Evolutionary conservation across 768 basidiomycete species (phyloP), one percentile per base, ranked within the genome.

Genomic region (Coprinopsis strossmayeri): DNA sequence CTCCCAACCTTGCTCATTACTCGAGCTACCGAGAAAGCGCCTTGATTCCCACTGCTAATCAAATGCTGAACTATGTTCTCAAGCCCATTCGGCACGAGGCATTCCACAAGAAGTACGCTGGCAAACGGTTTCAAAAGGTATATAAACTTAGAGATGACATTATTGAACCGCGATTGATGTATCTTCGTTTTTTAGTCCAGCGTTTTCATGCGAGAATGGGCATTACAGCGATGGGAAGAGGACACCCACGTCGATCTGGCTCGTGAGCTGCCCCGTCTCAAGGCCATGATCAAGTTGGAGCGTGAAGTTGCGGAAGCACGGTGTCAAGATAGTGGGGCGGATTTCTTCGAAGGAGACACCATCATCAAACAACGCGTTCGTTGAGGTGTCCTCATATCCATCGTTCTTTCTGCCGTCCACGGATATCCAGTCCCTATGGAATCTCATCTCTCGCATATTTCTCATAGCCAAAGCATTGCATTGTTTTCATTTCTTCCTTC

Each of bases 101-200:
- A n/a, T 91, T 98, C 66, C 78, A 79, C 71, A 87, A 91, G 71
- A 98, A 99, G 66, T 99, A 95, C 59, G 85, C 91, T 0, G 81
- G 86, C 13, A 94, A 91, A 66, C 90, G 84, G 43, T 91, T 80
- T 68, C 74, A 85, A 69, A 95, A 94, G 79, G 91, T 92, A 32
- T 32, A 15, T 32, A 7, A 7, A 32, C 30, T 32, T 7, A 7
- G 7, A 7, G 30, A 15, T 15, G 9, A 32, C n/a, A n/a, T n/a
- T n/a, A 32, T 32, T 15, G 15, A 7, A 7, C 7, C 30, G 15
- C 30, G 15, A 32, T 5, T 26, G 12, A 42, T 23, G 43, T 15
- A 39, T 5, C 5, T 1, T 11, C 26, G 27, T 9, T 17, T 27
- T 52, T 7, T 52, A 95, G 85, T 86, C 89, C 26, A 91, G 90